Evolutionary conservation across 805 yeast species (phyloP).

Genomic region (Novakomyces olei): DNA sequence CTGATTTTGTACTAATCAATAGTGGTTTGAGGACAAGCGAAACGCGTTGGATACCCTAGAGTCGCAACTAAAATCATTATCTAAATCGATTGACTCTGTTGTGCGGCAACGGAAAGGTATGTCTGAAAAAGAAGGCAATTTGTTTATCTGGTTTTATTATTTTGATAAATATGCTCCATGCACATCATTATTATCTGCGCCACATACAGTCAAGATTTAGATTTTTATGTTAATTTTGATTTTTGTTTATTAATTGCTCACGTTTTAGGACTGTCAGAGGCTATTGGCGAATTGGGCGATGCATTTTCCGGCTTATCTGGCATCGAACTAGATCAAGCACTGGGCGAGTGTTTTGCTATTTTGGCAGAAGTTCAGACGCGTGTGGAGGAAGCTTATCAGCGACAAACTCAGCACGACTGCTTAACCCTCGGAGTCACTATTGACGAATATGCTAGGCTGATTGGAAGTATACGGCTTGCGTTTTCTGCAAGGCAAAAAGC

Average conservation of each 20-base stretch:
- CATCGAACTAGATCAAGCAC: slow-evolving; percentile 47
- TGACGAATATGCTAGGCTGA: slow-evolving; percentile 64
- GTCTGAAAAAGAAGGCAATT: no score
- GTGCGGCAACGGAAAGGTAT: slow-evolving; percentile 58
- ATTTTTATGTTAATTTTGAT: no score
- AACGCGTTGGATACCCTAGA: slow-evolving; percentile 51
- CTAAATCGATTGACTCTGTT: slow-evolving; percentile 50
- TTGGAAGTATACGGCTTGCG: slow-evolving; percentile 50
- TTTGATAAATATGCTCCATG: no score
- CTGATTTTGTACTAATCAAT: no score
- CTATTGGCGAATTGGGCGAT: slow-evolving; percentile 44
- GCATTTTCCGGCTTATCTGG: slow-evolving; percentile 40
- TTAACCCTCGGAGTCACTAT: slow-evolving; percentile 67
- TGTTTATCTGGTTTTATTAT: no score
- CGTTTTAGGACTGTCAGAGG: slow-evolving; percentile 8
- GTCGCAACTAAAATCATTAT: slow-evolving; percentile 42
- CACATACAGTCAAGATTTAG: no score
- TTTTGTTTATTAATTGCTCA: not conserved
- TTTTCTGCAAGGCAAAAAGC: slow-evolving; percentile 51
- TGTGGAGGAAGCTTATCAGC: slow-evolving; percentile 48
- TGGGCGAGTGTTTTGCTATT: slow-evolving; percentile 40
- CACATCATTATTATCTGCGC: no score
- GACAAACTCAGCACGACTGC: slow-evolving; percentile 67
- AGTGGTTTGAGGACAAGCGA: slow-evolving; percentile 51
- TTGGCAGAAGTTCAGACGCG: slow-evolving; percentile 54